Base-by-base conservation (phyloP, 2,329 filamentous ascomycete genomes). In the Epicoccum nigrum region DNA sequence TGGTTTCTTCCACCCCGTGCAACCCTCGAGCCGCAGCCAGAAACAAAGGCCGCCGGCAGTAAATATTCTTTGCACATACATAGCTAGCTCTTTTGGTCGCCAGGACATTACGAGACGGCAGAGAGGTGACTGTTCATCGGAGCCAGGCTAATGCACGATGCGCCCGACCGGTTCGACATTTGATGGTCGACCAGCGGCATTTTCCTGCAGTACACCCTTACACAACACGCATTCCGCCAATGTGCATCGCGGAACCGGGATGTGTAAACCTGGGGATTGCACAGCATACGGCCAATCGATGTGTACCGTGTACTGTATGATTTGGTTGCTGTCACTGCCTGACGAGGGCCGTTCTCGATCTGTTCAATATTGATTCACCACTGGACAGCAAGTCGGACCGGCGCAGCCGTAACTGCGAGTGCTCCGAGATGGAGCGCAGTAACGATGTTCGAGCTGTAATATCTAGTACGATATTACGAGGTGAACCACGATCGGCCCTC, bases 211-310 rank as follows among this genome's bases (percentile, higher is more conserved):
- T 49, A 60, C 57, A 59, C 59, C 56, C 56, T 60, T 55, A 33
- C 43, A 23, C 35, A 54, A 27, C 45, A 49, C 17, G 33, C 35
- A 45, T 25, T 49, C 34, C 54, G 38, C 46, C 40, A 40, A 51
- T 35, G 39, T 59, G 62, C 62, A 55, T 53, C 59, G 63, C 61
- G 63, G 63, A 43, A 38, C 56, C 59, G 59, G 59, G 46, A 54
- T 43, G 57, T 31, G 42, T 43, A 33, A 48, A 52, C 46, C 46
- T 55, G 51, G 37, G 32, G 46, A 62, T 58, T 57, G 46, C 41
- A 34, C 55, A 52, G 19, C 47, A 46, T 46, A 45, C 40, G 56
- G 48, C 54, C 51, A 58, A 56, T 60, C 45, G 51, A 50, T 21
- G 13, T 28, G 19, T 6, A 19, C n/a, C n/a, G n/a, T n/a, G n/a